phyloP scores from a whole-genome alignment of 2,329 filamentous ascomycete genomes.

The Diplodia intermedia region DNA sequence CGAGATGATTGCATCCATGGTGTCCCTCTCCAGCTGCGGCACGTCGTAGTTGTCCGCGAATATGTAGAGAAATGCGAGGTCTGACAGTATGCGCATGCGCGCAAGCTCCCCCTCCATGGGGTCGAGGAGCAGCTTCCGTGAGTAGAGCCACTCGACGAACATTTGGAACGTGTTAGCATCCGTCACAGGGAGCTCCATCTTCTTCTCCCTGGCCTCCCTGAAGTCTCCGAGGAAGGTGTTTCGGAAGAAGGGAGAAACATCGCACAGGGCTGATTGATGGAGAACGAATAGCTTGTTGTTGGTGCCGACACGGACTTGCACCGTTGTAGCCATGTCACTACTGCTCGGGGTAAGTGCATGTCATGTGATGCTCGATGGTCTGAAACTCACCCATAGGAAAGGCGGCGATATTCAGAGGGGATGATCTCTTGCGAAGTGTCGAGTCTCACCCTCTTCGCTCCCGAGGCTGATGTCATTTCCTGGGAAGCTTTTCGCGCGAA shows the following conservation, averaged over 20 bases:
- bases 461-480: too few species aligned
- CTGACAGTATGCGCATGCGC: neutral
- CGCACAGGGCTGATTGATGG: neutral
- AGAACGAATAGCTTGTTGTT: neutral
- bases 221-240: neutral
- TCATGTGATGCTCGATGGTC: neutral
- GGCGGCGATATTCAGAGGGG: neutral
- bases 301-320: neutral
- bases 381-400: neutral
- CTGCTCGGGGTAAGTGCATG: neutral
- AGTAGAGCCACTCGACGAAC: slow-evolving; percentile 21
- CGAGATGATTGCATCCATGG: slow-evolving; percentile 1
- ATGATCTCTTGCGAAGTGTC: neutral
- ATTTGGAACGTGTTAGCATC: neutral
- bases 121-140: neutral
- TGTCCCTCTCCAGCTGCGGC: neutral
- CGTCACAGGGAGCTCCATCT: neutral
- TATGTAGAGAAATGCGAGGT: slow-evolving; percentile 4
- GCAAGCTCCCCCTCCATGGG: neutral
- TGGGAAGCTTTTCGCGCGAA: too few species aligned
- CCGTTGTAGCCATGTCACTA: slow-evolving; percentile 4
- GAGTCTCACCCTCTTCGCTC: neutral
- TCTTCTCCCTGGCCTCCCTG: slow-evolving; percentile 9
- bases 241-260: slow-evolving; percentile 8
- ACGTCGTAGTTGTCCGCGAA: slow-evolving; percentile 16